Evolutionary conservation across 2,329 filamentous ascomycete species (phyloP).

Genomic region (Cercospora sp.): DNA sequence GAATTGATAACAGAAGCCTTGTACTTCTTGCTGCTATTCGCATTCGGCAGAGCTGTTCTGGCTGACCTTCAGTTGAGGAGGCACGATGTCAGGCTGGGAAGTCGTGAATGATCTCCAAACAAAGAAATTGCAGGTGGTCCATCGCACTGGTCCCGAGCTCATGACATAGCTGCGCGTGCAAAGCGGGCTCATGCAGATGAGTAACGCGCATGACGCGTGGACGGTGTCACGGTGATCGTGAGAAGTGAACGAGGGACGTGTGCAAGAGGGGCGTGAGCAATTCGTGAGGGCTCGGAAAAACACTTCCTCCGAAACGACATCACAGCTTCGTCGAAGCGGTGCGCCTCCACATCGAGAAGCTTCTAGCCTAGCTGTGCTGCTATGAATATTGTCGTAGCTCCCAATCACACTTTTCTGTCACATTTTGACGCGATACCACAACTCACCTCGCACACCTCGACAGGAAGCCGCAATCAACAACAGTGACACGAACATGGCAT

Average conservation of each 20-base stretch:
- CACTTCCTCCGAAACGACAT: not conserved
- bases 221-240: not conserved
- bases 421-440: not conserved
- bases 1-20: too few relatives aligned
- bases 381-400: not conserved
- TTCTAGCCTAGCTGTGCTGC: conserved; percentile 5
- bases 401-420: not conserved
- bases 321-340: not conserved
- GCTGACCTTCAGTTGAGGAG: not conserved
- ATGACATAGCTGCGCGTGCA: not conserved
- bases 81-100: not conserved
- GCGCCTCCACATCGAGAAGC: conserved; percentile 9
- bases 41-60: not conserved
- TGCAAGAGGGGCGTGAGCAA: not conserved
- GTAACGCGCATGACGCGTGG: not conserved
- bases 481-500: conserved; percentile 52
- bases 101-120: not conserved
- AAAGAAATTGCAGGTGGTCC: not conserved
- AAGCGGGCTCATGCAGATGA: not conserved
- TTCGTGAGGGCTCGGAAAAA: not conserved
- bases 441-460: not conserved
- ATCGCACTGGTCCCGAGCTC: not conserved
- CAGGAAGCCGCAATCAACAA: not conserved
- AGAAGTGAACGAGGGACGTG: not conserved
- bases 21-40: not conserved